Evolutionary conservation across 1,284 basidiomycete genomes (phyloP).

Genomic region (Trichosporon sp.): DNA sequence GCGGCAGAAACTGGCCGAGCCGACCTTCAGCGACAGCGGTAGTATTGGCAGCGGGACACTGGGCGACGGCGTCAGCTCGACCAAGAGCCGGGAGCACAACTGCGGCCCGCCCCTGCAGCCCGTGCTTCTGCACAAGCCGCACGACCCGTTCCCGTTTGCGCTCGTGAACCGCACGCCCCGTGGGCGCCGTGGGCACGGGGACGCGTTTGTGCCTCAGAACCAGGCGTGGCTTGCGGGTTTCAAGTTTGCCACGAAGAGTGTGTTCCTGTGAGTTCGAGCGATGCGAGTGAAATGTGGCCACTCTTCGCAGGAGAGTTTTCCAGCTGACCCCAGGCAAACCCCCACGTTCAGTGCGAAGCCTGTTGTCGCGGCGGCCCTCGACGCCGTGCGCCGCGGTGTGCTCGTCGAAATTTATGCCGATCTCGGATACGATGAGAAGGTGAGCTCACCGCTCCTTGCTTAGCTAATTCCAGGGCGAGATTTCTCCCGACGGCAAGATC

Average conservation of each 20-base stretch:
- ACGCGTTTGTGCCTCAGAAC: constrained; percentile 62
- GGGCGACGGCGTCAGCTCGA: constrained; percentile 10
- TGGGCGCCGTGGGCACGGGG: constrained; percentile 57
- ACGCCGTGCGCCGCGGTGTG: constrained; percentile 67
- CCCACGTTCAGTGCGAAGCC: constrained; percentile 72
- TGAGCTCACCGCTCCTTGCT: constrained; percentile 21
- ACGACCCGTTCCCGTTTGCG: constrained; percentile 68
- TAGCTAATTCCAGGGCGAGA: constrained; percentile 33
- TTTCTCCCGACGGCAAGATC: constrained; percentile 71
- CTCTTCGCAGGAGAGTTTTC: no score
- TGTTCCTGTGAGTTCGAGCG: constrained; percentile 63
- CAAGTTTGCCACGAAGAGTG: constrained; percentile 64
- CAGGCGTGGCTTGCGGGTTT: constrained; percentile 71
- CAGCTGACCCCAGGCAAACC: constrained; percentile 59
- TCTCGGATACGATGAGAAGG: constrained; percentile 66
- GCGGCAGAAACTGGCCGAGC: constrained; percentile 35
- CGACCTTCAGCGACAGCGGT: constrained; percentile 26
- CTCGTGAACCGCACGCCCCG: constrained; percentile 69
- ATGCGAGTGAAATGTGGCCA: no score
- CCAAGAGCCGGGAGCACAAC: constrained; percentile 9
- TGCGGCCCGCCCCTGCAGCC: constrained; percentile 54
- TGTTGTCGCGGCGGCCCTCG: constrained; percentile 65
- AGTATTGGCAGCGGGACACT: not conserved
- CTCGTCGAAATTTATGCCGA: constrained; percentile 66
- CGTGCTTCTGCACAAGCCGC: constrained; percentile 62